Base-by-base conservation (phyloP, 2,329 filamentous ascomycete species). In the Colletotrichum theobromicola region DNA sequence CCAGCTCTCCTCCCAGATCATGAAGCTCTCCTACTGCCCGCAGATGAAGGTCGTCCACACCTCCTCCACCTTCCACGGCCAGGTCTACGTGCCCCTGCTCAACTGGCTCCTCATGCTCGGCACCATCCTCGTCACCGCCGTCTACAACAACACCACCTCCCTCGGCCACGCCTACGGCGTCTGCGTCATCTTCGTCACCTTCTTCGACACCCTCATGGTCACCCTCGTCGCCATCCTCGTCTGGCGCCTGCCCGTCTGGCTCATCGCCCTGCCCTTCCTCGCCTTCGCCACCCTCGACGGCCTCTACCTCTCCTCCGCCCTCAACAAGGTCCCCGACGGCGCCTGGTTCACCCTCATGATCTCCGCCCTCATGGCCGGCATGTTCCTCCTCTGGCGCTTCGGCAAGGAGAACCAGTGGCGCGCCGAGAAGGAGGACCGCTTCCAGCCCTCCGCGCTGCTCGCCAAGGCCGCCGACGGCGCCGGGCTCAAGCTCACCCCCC, bases 41-140 rank as follows among this genome's bases (percentile, higher is more conserved):
- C 93, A 95, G 76, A 92, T 96, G 80, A 92, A 93, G 78, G 88
- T 94, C 5, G 88, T 93, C 2, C 93, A 95, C 79, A 95, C 93
- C 0, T 94, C 92, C 7, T 89, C 88, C 42, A 88, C 84, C 3
- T 94, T 94, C 76, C 91, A 95, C 78, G 93, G 93, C 4, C 94
- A 96, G 79, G 86, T 96, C 1, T 96, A 95, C 78, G 91, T 96
- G 18, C 94, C 94, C 0, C 84, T 94, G 15, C 91, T 92, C 5
- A 96, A 96, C 79, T 95, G 94, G 93, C 84, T 95, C 2, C 86
- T 96, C 76, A 93, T 95, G 92, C 86, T 94, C 35, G 93, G 93
- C 2, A 93, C 93, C 1, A 88, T 96, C n/a, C 85, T 95, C 10
- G 91, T 95, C 10, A 93, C 94, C 1, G 91, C 90, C 0, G 90